A percentile compares a stretch with the other conserved stretches of the same genome.
Conservation (phyloP, 345 rosid genomes). For the Draba incana region DNA sequence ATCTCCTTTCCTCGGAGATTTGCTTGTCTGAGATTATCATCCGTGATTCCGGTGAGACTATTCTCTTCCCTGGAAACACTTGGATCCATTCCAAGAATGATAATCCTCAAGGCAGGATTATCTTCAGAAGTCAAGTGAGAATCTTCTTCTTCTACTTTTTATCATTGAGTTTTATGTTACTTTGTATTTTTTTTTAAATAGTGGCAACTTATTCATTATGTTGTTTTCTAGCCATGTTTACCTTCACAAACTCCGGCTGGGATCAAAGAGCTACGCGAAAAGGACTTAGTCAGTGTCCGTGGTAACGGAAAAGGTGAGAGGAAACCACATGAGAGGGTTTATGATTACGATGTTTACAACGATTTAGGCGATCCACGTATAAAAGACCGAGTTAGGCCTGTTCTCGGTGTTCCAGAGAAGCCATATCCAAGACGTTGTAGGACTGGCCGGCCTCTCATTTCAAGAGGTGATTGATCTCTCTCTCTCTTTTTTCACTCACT, state of each 20-base stretch:
- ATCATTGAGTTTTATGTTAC: background rate
- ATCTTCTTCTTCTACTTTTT: conserved; percentile 6
- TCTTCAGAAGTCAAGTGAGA: conserved; percentile 80
- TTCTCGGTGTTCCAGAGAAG: conserved; percentile 59
- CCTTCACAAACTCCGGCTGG: conserved; percentile 80
- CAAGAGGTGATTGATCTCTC: conserved; percentile 52
- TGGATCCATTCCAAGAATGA: conserved; percentile 81
- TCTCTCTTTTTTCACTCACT: conserved; percentile 18
- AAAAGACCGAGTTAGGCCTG: conserved; percentile 66
- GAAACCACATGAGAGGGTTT: conserved; percentile 70
- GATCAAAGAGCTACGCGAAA: conserved; percentile 66
- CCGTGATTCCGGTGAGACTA: conserved; percentile 65
- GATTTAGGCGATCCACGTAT: conserved; percentile 89
- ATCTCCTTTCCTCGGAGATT: conserved; percentile 74
- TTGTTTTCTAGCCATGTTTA: conserved; percentile 56
- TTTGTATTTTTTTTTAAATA: conserved; percentile 11
- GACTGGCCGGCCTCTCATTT: conserved; percentile 75
- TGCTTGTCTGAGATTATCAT: conserved; percentile 67
- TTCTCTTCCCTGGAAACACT: conserved; percentile 70
- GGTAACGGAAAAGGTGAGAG: conserved; percentile 83
- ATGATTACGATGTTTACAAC: conserved; percentile 79
- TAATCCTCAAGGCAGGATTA: conserved; percentile 74
- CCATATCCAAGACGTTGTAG: conserved; percentile 97
- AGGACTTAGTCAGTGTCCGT: conserved; percentile 65
- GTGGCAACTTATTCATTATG: background rate